Conservation (phyloP, 2,329 filamentous ascomycete genomes). For the Phyllosticta citribraziliensis region DNA sequence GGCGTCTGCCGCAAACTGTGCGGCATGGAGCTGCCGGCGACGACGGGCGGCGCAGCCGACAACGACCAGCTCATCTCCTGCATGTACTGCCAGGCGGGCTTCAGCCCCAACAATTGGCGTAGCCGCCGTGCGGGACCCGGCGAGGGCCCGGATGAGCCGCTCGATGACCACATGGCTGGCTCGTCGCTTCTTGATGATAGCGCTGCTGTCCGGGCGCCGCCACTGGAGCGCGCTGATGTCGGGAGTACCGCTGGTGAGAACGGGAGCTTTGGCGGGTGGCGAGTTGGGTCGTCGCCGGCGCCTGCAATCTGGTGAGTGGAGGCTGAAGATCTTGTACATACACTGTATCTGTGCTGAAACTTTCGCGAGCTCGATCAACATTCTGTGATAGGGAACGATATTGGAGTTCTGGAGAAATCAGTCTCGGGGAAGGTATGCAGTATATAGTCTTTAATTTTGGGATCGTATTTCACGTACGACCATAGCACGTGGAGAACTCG, state of each 20-base stretch:
- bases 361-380: too few relatives aligned
- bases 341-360: too few relatives aligned
- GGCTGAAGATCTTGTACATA: too few relatives aligned
- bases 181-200: background rate
- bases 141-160: background rate
- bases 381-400: too few relatives aligned
- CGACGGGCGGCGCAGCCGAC: background rate
- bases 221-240: background rate
- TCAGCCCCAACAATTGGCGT: background rate
- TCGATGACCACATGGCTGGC: background rate
- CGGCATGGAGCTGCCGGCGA: background rate
- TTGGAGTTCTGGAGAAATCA: too few relatives aligned
- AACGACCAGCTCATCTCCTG: background rate
- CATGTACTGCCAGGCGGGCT: slow-evolving; percentile 5
- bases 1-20: background rate
- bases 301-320: too few relatives aligned
- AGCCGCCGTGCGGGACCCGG: background rate
- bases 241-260: background rate
- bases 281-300: background rate
- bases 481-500: background rate
- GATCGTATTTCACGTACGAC: background rate
- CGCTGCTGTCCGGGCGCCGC: background rate
- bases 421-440: background rate
- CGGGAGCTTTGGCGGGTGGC: background rate
- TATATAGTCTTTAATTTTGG: background rate